These are phyloP conservation scores for Botryotinia narcissicola DNA, from an alignment of 2,329 filamentous ascomycete genomes.

Conservation along the genomic window DNA sequence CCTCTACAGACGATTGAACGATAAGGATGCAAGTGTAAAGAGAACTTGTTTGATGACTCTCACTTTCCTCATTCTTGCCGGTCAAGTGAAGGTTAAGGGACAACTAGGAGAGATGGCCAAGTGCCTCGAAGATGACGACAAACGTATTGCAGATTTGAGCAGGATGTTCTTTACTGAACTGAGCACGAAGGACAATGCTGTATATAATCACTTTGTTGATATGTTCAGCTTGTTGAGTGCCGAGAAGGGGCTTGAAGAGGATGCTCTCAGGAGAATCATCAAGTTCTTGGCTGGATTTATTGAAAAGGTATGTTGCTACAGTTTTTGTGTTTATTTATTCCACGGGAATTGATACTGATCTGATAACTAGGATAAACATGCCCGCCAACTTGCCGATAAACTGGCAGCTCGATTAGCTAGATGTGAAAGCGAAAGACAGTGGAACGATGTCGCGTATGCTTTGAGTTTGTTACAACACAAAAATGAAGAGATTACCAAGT, in stretches of 20 bases:
- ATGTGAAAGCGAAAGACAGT: conserved; percentile 91
- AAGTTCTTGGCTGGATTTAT: conserved; percentile 95
- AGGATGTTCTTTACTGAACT: conserved; percentile 99
- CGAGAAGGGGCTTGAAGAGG: conserved; percentile 76
- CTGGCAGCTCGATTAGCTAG: conserved; percentile 79
- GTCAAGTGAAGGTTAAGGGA: conserved; percentile 98
- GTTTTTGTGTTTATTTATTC: neutral
- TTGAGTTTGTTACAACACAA: conserved; percentile 87
- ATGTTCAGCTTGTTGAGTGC: conserved; percentile 94
- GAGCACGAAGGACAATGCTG: conserved; percentile 95
- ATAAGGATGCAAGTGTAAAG: conserved; percentile 86
- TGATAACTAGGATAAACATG: conserved; percentile 80
- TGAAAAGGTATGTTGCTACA: conserved; percentile 70
- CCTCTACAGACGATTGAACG: conserved; percentile 88
- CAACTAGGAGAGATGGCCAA: conserved; percentile 99
- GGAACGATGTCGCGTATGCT: conserved; percentile 96
- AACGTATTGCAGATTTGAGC: conserved; percentile 87
- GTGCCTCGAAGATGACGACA: conserved; percentile 94
- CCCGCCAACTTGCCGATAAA: conserved; percentile 90
- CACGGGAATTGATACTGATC: conserved; percentile 23
- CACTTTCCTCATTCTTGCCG: conserved; percentile 93
- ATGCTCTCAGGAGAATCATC: conserved; percentile 80
- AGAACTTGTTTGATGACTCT: conserved; percentile 97
- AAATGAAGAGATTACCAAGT: conserved; percentile 82
- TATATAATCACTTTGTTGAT: conserved; percentile 99